A percentile compares a stretch with the other conserved stretches of the same genome.
Evolutionary conservation across 2,329 filamentous ascomycete genomes (phyloP).

Genomic region (Penicillium sp.): DNA sequence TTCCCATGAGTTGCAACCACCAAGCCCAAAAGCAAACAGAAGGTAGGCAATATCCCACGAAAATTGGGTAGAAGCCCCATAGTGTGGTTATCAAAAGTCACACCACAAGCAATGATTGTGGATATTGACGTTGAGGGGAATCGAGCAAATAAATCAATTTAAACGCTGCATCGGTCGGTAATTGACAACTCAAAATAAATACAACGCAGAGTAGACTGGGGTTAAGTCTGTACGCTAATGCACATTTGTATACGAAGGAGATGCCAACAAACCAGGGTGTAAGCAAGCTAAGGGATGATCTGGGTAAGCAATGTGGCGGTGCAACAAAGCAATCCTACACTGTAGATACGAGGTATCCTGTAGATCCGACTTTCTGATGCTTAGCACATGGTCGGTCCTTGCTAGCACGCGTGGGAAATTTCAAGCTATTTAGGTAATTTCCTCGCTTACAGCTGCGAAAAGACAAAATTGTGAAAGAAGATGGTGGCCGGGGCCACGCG

Average conservation of each 20-base stretch:
- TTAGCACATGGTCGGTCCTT: no score
- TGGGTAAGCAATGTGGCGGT: not conserved
- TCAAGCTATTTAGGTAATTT: no score
- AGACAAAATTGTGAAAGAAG: no score
- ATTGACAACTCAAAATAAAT: not conserved
- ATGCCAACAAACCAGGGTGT: not conserved
- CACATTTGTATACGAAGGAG: not conserved
- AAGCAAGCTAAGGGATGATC: not conserved
- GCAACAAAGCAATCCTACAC: not conserved
- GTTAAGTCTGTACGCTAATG: not conserved
- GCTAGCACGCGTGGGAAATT: no score
- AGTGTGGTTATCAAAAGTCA: not conserved
- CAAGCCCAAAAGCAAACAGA: not conserved
- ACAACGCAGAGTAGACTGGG: not conserved
- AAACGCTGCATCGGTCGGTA: not conserved
- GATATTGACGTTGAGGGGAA: not conserved
- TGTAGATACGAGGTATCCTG: not conserved
- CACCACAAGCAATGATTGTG: not conserved
- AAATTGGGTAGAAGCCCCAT: not conserved
- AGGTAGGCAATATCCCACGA: not conserved
- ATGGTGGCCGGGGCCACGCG: no score
- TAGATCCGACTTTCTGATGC: not conserved
- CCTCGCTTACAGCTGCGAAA: no score
- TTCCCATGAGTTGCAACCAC: not conserved
- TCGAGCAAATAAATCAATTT: not conserved